phyloP scores from a whole-genome alignment of 1,284 basidiomycete species.

The Cryptococcus hybrid region DNA sequence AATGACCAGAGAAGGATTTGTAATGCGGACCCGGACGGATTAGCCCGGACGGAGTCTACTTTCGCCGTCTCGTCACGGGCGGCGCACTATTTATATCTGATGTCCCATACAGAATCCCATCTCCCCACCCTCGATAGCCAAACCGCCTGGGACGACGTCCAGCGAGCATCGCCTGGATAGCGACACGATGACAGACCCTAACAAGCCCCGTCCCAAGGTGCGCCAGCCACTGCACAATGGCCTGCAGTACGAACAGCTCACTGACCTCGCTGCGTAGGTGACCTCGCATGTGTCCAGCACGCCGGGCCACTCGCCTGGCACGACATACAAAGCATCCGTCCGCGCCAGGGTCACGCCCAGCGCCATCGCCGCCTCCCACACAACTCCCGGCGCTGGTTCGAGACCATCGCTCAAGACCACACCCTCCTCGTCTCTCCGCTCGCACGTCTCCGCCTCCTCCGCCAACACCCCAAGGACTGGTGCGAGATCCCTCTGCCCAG shows the following conservation, averaged over 20 bases:
- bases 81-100: too few relatives aligned
- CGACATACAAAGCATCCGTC: background rate
- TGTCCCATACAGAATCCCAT: too few relatives aligned
- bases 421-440: background rate
- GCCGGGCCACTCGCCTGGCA: background rate
- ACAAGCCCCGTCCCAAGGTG: constrained; percentile 11
- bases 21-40: too few relatives aligned
- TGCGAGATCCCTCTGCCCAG: background rate
- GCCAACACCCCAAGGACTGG: background rate
- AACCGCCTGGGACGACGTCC: too few relatives aligned
- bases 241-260: too few relatives aligned
- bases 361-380: constrained; percentile 2
- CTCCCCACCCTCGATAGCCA: too few relatives aligned
- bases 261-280: constrained; percentile 2
- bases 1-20: too few relatives aligned
- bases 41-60: too few relatives aligned
- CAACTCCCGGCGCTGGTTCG: too few relatives aligned
- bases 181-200: constrained; percentile 8
- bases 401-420: too few relatives aligned
- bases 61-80: too few relatives aligned
- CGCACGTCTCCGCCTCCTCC: constrained; percentile 2
- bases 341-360: constrained; percentile 6
- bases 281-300: constrained; percentile 5
- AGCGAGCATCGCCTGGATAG: too few relatives aligned
- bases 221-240: background rate